Evolutionary conservation across 164 flowering plant genomes (phyloP).

Genomic region (Euptelea pleiosperma): DNA sequence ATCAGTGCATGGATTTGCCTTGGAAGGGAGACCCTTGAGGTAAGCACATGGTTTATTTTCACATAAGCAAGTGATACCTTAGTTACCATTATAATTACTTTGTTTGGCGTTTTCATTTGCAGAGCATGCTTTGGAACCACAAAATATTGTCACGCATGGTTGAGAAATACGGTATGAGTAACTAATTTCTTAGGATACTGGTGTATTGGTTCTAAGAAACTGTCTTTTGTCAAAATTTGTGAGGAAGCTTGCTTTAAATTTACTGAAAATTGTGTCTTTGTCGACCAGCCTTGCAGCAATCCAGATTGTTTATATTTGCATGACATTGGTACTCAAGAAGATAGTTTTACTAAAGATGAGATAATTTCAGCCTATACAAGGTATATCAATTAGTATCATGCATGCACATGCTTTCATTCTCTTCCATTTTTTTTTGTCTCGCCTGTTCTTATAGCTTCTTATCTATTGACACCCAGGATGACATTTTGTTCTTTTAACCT

Average conservation of each 20-base stretch:
- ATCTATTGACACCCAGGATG: neutral
- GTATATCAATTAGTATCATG: conserved; percentile 29
- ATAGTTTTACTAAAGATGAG: conserved; percentile 96
- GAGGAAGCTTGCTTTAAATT: neutral
- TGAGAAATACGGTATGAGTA: conserved; percentile 75
- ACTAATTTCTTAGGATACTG: neutral
- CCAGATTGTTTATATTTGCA: conserved; percentile 97
- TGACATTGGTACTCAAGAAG: conserved; percentile 91
- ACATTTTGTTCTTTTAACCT: too few relatives aligned
- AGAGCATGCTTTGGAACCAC: conserved; percentile 99
- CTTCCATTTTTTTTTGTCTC: neutral
- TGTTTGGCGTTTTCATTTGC: conserved; percentile 15
- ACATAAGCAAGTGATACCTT: neutral
- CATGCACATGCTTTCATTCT: neutral
- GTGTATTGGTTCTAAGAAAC: neutral
- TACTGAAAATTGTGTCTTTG: conserved; percentile 1
- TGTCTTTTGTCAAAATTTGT: neutral
- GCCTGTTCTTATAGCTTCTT: neutral
- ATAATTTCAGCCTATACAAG: conserved; percentile 83
- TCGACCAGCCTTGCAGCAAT: conserved; percentile 60
- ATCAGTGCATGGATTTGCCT: conserved; percentile 77
- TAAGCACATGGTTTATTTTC: conserved; percentile 17
- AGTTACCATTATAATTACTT: neutral
- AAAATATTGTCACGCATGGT: conserved; percentile 97
- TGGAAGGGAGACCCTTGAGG: conserved; percentile 90